Evolutionary conservation across 139 green algal genomes (phyloP).

Genomic region (Tetraselmis striata): DNA sequence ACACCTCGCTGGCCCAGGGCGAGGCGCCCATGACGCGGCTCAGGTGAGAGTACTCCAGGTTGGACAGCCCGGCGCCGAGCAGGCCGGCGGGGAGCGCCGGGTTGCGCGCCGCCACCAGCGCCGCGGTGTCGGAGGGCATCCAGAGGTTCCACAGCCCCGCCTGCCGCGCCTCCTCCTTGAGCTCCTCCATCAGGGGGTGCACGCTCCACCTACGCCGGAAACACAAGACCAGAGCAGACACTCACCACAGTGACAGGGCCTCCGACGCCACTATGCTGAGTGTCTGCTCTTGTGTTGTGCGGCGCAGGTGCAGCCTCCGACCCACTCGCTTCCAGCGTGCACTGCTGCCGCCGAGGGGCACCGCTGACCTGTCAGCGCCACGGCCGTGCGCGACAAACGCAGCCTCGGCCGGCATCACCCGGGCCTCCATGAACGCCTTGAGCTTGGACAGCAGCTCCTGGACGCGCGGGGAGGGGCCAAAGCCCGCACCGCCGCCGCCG

Average conservation of each 20-base stretch:
- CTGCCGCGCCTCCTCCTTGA: conserved; percentile 66
- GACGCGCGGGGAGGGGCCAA: conserved; percentile 13
- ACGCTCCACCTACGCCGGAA: conserved; percentile 62
- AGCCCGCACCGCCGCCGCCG: not conserved
- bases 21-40: conserved; percentile 67
- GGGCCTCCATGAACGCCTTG: conserved; percentile 66
- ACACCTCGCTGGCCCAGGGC: conserved; percentile 82
- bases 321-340: no score
- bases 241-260: not conserved
- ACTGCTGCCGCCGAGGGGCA: no score
- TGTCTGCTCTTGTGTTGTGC: no score
- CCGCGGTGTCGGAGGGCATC: conserved; percentile 62
- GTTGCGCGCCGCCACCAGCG: conserved; percentile 11
- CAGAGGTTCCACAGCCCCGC: conserved; percentile 96
- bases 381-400: conserved; percentile 38
- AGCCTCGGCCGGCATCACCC: conserved; percentile 45
- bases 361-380: not conserved
- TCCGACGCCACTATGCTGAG: no score
- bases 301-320: no score
- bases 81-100: conserved; percentile 21
- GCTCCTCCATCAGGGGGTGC: conserved; percentile 68
- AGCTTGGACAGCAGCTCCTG: conserved; percentile 41
- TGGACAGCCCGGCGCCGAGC: conserved; percentile 72
- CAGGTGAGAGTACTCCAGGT: conserved; percentile 89
- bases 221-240: not conserved